Conservation (phyloP, 495 filamentous ascomycete genomes). For the Aspergillus mulundensis region DNA sequence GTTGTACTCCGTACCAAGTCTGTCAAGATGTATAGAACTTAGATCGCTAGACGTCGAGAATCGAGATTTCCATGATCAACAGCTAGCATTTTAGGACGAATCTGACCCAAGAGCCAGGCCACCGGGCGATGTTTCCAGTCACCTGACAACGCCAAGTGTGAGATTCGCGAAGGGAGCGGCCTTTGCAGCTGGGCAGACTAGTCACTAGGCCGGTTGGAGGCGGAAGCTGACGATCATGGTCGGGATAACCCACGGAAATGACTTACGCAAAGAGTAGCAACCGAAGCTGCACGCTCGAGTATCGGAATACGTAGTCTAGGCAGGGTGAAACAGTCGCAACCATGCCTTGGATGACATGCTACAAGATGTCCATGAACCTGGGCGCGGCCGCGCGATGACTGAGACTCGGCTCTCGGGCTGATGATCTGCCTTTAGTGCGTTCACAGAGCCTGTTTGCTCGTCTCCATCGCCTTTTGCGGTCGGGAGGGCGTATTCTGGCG, state of each 20-base stretch:
- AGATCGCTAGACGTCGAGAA: not conserved
- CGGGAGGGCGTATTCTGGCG: too few relatives aligned
- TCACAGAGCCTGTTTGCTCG: slow-evolving; percentile 4
- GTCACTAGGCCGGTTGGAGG: not conserved
- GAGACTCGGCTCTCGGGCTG: slow-evolving; percentile 8
- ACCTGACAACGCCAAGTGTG: not conserved
- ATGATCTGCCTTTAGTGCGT: slow-evolving; percentile 16
- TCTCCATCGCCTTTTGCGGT: slow-evolving; percentile 18
- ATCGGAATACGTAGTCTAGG: not conserved
- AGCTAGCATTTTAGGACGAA: slow-evolving; percentile 4
- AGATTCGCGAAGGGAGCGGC: not conserved
- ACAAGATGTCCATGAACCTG: not conserved
- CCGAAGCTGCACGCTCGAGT: not conserved
- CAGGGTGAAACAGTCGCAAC: not conserved
- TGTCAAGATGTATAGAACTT: not conserved
- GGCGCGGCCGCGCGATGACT: not conserved
- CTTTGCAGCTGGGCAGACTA: not conserved
- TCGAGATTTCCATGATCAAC: not conserved
- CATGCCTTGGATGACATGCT: not conserved
- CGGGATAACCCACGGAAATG: slow-evolving; percentile 6
- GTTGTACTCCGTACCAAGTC: not conserved
- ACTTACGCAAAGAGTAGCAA: slow-evolving; percentile 2
- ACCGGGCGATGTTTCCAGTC: not conserved
- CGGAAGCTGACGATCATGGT: not conserved
- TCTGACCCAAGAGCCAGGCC: not conserved